Percentiles rank a stretch among this genome's conserved stretches.
Evolutionary conservation across 352 stramenopile genomes (phyloP).

Genomic region (Plasmopara viticola): DNA sequence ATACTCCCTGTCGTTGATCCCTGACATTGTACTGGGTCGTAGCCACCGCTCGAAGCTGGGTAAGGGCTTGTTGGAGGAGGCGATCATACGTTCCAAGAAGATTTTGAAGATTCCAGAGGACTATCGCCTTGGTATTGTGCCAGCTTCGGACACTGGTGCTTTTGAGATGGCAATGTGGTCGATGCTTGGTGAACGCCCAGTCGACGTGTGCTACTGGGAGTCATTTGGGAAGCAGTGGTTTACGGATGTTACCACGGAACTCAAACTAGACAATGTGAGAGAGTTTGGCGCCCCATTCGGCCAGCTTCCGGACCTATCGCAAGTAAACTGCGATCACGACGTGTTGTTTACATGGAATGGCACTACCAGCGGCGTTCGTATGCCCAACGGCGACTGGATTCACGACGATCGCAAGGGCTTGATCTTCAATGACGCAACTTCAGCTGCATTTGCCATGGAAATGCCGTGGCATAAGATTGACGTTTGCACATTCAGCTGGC

Average conservation of each 20-base stretch:
- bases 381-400: slow-evolving; percentile 97
- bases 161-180: slow-evolving; percentile 99
- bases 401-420: slow-evolving; percentile 90
- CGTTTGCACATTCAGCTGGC: slow-evolving; percentile 99
- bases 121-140: slow-evolving; percentile 96
- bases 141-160: slow-evolving; percentile 96
- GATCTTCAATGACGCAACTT: slow-evolving; percentile 97
- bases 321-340: slow-evolving; percentile 94
- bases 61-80: slow-evolving; percentile 93
- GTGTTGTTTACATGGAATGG: slow-evolving; percentile 99
- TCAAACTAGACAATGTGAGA: slow-evolving; percentile 91
- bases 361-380: slow-evolving; percentile 95
- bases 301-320: slow-evolving; percentile 90
- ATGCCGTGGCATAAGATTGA: slow-evolving; percentile 99
- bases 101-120: slow-evolving; percentile 92
- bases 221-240: slow-evolving; percentile 97
- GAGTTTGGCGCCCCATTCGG: slow-evolving; percentile 95
- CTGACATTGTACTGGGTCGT: slow-evolving; percentile 86
- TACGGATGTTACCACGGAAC: slow-evolving; percentile 91
- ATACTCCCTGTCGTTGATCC: slow-evolving; percentile 88
- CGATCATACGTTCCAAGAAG: slow-evolving; percentile 93
- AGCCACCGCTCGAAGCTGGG: slow-evolving; percentile 97
- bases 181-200: slow-evolving; percentile 91
- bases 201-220: slow-evolving; percentile 96
- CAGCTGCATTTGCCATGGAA: slow-evolving; percentile 97